Base-by-base conservation (phyloP, 192 early-diverging fungal species). In the Coemansia sp. region DNA sequence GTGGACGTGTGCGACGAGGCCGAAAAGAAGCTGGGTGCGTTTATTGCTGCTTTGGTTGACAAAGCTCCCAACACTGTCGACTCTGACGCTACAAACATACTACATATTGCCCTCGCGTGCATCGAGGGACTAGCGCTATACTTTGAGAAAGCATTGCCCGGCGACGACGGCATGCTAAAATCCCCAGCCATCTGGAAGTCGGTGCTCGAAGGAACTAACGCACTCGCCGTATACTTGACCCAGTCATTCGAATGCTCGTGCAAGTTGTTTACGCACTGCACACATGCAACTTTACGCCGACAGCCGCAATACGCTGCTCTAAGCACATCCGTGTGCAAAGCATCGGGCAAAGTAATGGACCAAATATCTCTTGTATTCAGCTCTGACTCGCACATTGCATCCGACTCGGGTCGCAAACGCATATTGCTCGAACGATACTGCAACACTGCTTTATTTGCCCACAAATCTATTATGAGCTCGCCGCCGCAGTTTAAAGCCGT, bases 121-220 rank as follows among this genome's bases (percentile, higher is more conserved):
- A 42, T 48, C 12, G 64, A 62, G 48, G 25, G 42, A 9, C 17
- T 62, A 17, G 50, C 44, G 19, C 34, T 37, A 5, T 59, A 60
- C 31, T 25, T 71, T 12, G 65, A 66, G 28, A 46, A 38, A 21
- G 21, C 71, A 23, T 76, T 64, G 3, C 25, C 59, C 0, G 68
- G 73, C 5, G 54, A 58, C 20, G 61, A 57, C 20, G 57, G 68
- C 0, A 7, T 76, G 34, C 60, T 71, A 14, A 50, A 21, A 21
- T 76, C 74, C 5, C 60, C 34, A 34, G 64, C 60, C 14, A 71
- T 76, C 17, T 76, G 74, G 74, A 66, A 50, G 26, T 70, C 74
- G 5, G 57, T 64, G 2, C 57, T 76, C 25, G 74, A 76, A 4
- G 63, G 59, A 1, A 67, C 68, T 12, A 51, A n/a, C 5, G 61